phyloP scores from a whole-genome alignment of 2,329 filamentous ascomycete genomes.

The Colletotrichum sp. region DNA sequence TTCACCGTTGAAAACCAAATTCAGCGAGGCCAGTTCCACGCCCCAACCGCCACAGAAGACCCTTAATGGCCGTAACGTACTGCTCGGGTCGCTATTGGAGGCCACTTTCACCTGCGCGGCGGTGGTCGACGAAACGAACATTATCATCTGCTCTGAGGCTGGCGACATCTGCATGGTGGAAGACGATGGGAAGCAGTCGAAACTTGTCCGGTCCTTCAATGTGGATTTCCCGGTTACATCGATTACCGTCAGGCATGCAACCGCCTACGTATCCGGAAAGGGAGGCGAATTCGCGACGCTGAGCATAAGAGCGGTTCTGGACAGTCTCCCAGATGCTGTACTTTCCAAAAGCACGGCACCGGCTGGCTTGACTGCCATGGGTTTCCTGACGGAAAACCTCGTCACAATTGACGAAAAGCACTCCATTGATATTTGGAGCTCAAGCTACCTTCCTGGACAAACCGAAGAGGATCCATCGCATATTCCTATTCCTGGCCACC shows the following conservation, averaged over 20 bases:
- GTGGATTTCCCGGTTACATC: conserved; percentile 72
- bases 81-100: conserved; percentile 82
- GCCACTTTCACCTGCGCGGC: conserved; percentile 82
- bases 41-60: conserved; percentile 62
- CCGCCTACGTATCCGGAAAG: conserved; percentile 72
- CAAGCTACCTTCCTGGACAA: conserved; percentile 46
- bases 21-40: conserved; percentile 31
- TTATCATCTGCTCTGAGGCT: conserved; percentile 84
- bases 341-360: conserved; percentile 41
- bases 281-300: conserved; percentile 63
- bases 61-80: conserved; percentile 82
- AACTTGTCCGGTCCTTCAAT: conserved; percentile 68
- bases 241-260: conserved; percentile 62
- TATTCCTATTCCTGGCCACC: conserved; percentile 65
- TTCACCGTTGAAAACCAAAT: conserved; percentile 69
- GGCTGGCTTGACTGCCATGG: conserved; percentile 67
- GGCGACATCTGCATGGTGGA: conserved; percentile 91
- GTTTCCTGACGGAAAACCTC: conserved; percentile 68
- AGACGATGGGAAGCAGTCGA: conserved; percentile 74
- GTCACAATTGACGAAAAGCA: conserved; percentile 78
- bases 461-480: conserved; percentile 41
- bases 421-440: conserved; percentile 72
- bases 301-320: conserved; percentile 53
- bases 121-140: conserved; percentile 72
- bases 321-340: conserved; percentile 42